phyloP scores from a whole-genome alignment of 2,329 filamentous ascomycete genomes.

The Epichloe festucae region DNA sequence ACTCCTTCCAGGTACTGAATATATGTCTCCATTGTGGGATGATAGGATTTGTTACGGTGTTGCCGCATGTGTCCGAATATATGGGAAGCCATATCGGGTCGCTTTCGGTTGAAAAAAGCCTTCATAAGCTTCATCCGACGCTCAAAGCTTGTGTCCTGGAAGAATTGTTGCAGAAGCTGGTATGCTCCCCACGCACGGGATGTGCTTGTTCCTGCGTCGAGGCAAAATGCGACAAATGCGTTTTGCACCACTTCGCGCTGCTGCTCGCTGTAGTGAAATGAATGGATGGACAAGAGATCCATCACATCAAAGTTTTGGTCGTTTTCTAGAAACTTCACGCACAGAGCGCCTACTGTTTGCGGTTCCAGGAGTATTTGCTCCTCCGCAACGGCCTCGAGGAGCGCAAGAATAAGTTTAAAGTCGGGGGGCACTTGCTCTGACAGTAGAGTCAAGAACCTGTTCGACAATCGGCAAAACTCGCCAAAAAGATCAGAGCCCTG shows the following conservation, averaged over 20 bases:
- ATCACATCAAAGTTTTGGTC: conserved; percentile 70
- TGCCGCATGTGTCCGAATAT: conserved; percentile 93
- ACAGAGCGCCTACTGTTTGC: conserved; percentile 61
- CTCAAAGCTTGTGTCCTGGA: conserved; percentile 50
- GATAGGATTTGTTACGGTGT: conserved; percentile 46
- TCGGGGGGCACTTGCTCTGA: conserved; percentile 44
- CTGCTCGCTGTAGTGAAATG: conserved; percentile 53
- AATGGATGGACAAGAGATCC: conserved; percentile 67
- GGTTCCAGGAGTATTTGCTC: conserved; percentile 57
- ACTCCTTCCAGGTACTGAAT: conserved; percentile 66
- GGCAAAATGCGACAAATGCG: conserved; percentile 54
- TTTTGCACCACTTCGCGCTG: conserved; percentile 56
- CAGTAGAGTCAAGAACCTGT: conserved; percentile 58
- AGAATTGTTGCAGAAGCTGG: conserved; percentile 51
- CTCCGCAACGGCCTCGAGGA: conserved; percentile 61
- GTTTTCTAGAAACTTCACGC: conserved; percentile 57
- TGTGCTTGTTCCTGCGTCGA: conserved; percentile 48
- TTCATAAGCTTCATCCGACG: conserved; percentile 65
- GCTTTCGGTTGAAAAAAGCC: conserved; percentile 62
- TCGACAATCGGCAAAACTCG: conserved; percentile 51
- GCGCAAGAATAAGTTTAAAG: conserved; percentile 57
- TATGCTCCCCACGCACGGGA: conserved; percentile 53
- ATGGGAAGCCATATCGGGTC: conserved; percentile 72
- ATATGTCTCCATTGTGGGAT: conserved; percentile 65
- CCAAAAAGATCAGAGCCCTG: conserved; percentile 27